Conservation (phyloP, 106 monocot genomes). For the Platanthera guangdongensis region DNA sequence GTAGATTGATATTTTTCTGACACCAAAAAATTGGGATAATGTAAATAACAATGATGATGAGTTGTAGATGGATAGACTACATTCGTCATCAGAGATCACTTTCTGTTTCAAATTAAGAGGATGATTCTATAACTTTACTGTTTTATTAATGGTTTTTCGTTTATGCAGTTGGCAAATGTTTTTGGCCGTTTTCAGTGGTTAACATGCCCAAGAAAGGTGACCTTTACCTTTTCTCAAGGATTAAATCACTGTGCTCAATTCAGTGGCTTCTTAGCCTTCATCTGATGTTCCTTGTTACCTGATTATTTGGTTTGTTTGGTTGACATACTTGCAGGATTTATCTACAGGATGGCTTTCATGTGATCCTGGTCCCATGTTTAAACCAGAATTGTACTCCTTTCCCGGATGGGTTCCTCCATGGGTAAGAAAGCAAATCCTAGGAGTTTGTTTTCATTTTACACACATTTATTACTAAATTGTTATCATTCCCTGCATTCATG, state of each 20-base stretch:
- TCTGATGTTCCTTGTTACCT: not conserved
- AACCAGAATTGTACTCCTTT: conserved; percentile 51
- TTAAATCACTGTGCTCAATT: not conserved
- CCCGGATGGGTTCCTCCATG: conserved; percentile 42
- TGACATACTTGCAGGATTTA: conserved; percentile 56
- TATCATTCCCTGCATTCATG: not conserved
- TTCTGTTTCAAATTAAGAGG: not conserved
- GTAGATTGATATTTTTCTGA: not conserved
- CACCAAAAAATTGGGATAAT: not conserved
- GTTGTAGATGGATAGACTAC: not conserved
- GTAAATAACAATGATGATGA: not conserved
- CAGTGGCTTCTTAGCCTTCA: not conserved
- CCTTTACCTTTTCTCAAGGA: conserved; percentile 1
- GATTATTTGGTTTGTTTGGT: not conserved
- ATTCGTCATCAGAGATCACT: not conserved
- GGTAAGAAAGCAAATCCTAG: conserved; percentile 35
- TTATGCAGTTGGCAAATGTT: conserved; percentile 77
- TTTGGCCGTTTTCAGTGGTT: conserved; percentile 86
- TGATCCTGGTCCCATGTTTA: conserved; percentile 93
- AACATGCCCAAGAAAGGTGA: conserved; percentile 97
- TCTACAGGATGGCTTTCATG: conserved; percentile 98
- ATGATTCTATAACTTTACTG: not conserved
- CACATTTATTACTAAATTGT: not conserved
- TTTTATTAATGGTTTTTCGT: not conserved
- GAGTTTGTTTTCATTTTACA: conserved; percentile 6